Evolutionary conservation across 1,284 basidiomycete genomes (phyloP), one percentile per base, ranked within the genome.

Genomic region (Ustilago hordei): DNA sequence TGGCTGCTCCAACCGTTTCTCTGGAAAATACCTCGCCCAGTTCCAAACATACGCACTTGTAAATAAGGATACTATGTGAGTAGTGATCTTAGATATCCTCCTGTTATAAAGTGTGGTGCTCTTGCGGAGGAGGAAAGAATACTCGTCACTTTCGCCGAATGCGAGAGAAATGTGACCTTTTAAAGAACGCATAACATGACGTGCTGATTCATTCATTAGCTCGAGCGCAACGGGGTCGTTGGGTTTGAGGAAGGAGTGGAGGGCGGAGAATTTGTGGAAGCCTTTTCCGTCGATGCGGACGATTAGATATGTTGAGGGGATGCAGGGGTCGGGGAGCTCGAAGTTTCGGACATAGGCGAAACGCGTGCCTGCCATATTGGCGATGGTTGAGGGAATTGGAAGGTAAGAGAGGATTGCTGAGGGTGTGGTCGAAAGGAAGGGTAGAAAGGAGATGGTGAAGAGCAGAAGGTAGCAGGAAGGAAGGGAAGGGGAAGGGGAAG

Each of bases 121-220:
- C 77, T 90, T 92, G 61, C 91, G 91, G 61, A 99, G 90, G 53
- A 98, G 89, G 84, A 99, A 98, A 85, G 94, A 97, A 87, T 91
- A 98, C 87, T 99, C 97, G 86, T 99, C 97, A 47, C 94, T 96
- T 88, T 99, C 94, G 1, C 96, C 96, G 86, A 97, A 99, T 0
- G 90, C 96, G 35, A 86, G 61, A 3, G 79, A 67, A 4, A 80
- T 64, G 2, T 86, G 75, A 4, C 83, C 83, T 55, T 81, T 79
- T 12, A 86, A 75, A 31, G 79, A 79, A 4, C 58, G 87, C 92
- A 99, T 93, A 39, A 97, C 90, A 52, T 91, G 88, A 75, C 89
- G 89, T 0, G 97, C 96, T 0, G 95, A 94, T 66, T 90, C 90
- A 85, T 99, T 95, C 96, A 99, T 98, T 47, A 99, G 89, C 74